Conservation (phyloP, 176 grass and related monocot genomes). For the Hsuehochloa calcarea region DNA sequence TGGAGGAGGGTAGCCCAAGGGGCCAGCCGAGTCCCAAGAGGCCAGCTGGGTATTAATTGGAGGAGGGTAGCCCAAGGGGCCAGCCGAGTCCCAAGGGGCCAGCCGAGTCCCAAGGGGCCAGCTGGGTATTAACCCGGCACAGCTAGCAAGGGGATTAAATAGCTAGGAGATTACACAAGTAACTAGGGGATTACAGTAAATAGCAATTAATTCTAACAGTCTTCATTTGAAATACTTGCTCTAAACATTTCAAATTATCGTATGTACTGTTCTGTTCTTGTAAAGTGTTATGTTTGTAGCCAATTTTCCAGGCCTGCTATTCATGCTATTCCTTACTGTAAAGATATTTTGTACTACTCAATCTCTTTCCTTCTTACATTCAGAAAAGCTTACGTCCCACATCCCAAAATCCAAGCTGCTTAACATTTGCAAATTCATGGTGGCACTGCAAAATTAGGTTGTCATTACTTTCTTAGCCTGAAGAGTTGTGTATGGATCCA, state of each 20-base stretch:
- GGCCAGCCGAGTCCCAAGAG: no score
- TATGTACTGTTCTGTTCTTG: slow-evolving; percentile 1
- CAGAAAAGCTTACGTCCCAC: neutral
- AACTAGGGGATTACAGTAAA: no score
- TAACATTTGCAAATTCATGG: neutral
- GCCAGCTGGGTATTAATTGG: no score
- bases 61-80: no score
- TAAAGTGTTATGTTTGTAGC: neutral
- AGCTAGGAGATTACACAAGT: no score
- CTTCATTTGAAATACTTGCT: neutral
- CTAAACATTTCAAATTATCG: slow-evolving; percentile 2
- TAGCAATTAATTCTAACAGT: no score
- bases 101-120: no score
- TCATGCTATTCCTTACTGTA: neutral
- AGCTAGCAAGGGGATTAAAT: no score
- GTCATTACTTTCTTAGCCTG: slow-evolving; percentile 3
- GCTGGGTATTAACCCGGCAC: no score
- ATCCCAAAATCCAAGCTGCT: neutral
- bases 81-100: no score
- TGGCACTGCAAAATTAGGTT: neutral
- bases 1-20: no score
- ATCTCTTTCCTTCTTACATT: slow-evolving; percentile 3
- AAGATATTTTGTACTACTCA: neutral
- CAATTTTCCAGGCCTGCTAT: neutral
- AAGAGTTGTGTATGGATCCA: neutral